A percentile compares a stretch with the other conserved stretches of the same genome.
Evolutionary conservation across 2,329 filamentous ascomycete species (phyloP).

Genomic region (Tolypocladium guangdongense): DNA sequence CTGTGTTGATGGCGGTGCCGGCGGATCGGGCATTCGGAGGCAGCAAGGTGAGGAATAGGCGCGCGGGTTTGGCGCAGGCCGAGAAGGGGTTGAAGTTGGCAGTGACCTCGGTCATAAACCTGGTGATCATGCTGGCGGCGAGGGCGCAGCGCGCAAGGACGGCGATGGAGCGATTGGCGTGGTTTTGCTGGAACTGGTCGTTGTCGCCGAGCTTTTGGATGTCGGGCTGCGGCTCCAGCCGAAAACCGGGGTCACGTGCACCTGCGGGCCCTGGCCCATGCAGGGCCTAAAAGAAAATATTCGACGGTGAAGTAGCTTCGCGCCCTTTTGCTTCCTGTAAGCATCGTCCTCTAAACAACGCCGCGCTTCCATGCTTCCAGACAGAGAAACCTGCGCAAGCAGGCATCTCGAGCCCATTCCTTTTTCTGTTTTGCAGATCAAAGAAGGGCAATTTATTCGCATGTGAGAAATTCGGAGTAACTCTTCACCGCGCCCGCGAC

Average conservation of each 20-base stretch:
- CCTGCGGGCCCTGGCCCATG: neutral
- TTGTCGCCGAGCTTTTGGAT: neutral
- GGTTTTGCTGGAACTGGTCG: neutral
- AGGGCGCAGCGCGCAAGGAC: slow-evolving; percentile 3
- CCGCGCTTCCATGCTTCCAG: slow-evolving; percentile 13
- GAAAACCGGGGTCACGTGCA: slow-evolving; percentile 6
- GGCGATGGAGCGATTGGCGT: neutral
- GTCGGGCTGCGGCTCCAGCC: neutral
- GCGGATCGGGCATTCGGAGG: slow-evolving; percentile 65
- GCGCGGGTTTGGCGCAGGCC: slow-evolving; percentile 64
- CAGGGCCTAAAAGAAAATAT: neutral
- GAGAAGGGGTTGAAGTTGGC: slow-evolving; percentile 92
- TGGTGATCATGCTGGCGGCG: slow-evolving; percentile 59
- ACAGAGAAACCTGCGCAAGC: slow-evolving; percentile 6
- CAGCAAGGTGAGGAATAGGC: slow-evolving; percentile 77
- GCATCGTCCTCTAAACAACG: slow-evolving; percentile 12
- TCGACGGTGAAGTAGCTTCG: neutral
- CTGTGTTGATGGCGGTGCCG: slow-evolving; percentile 68
- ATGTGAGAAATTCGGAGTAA: slow-evolving; percentile 15
- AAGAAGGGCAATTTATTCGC: neutral
- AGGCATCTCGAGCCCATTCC: neutral
- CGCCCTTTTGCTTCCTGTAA: slow-evolving; percentile 4
- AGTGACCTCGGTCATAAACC: slow-evolving; percentile 74
- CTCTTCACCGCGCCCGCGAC: slow-evolving; percentile 5
- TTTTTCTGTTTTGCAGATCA: neutral